Evolutionary conservation across 2,329 filamentous ascomycete genomes (phyloP), one percentile per base, ranked within the genome.

Genomic region (Cordyceps fumosorosea): DNA sequence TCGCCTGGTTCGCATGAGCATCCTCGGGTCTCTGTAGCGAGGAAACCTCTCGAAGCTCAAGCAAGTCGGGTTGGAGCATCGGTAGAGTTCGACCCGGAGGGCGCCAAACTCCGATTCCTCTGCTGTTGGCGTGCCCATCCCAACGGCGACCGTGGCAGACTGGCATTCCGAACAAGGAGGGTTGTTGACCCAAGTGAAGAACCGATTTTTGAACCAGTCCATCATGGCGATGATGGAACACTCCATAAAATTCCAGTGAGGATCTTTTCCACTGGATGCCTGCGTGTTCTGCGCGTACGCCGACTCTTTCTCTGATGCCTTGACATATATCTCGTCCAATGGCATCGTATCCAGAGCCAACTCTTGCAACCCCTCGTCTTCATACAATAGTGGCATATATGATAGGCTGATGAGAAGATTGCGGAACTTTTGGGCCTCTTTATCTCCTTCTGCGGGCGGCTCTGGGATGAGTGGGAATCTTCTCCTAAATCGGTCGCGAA

Each of bases 161-260:
- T 88, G 80, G 75, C 95, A 99, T 59, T 84, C 80, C 11, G 88
- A 84, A 75, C 95, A 98, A 22, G 89, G 83, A 0, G 95, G 95
- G 75, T 97, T 97, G 78, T 97, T 96, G 69, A 98, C 91, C 88
- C 93, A 99, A 64, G 89, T 87, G 77, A 98, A 98, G 78, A 98
- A 98, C 6, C 89, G 89, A 66, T 89, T 84, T 78, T 93, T 96
- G 79, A 97, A 99, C 95, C 95, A 98, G 66, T 75, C 88, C 71
- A 98, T 80, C 66, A 98, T 80, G 64, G 93, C 90, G 67, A 90
- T 85, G 71, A 98, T 89, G 60, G 97, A 91, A 74, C 93, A 99
- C 76, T 99, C 95, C 75, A 97, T 93, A 73, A 98, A 96, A 62
- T 92, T 93, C 93, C 93, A 98, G 78, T 92, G 89, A 1, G 93